These are phyloP conservation scores for Escovopsis sp. DNA, from an alignment of 2,329 filamentous ascomycete genomes.

Conservation along the genomic window DNA sequence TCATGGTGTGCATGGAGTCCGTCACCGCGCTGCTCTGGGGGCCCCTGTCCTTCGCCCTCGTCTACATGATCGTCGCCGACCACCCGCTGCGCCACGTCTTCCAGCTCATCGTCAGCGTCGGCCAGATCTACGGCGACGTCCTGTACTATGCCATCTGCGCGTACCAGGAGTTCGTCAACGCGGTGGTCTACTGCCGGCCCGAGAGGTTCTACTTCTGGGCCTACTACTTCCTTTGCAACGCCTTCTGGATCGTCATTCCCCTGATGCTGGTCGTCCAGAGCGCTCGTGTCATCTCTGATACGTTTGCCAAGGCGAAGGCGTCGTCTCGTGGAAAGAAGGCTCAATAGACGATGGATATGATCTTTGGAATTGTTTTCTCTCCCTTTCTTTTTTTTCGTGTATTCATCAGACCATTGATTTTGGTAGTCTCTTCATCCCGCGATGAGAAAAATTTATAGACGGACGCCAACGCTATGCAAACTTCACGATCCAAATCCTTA, in stretches of 20 bases:
- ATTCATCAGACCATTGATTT: too few species aligned
- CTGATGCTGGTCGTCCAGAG: conserved; percentile 17
- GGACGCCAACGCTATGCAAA: conserved; percentile 8
- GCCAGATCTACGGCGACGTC: conserved; percentile 37
- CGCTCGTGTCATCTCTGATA: conserved; percentile 11
- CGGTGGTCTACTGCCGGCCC: conserved; percentile 31
- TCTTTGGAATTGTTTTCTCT: too few species aligned
- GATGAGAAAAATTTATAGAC: not conserved
- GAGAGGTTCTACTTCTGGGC: conserved; percentile 38
- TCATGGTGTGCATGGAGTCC: conserved; percentile 41
- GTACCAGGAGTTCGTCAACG: conserved; percentile 25
- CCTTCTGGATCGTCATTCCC: conserved; percentile 39
- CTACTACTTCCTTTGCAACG: conserved; percentile 38
- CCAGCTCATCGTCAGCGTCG: conserved; percentile 30
- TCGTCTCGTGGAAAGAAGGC: conserved; percentile 12
- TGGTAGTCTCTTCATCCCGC: not conserved
- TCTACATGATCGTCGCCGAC: conserved; percentile 26
- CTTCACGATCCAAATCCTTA: not conserved
- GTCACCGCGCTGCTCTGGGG: conserved; percentile 39
- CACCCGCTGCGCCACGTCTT: conserved; percentile 34
- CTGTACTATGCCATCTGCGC: conserved; percentile 36
- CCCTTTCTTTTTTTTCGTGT: too few species aligned
- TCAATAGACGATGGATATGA: conserved; percentile 3
- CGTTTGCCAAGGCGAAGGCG: conserved; percentile 15
- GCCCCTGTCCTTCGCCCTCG: conserved; percentile 34